Evolutionary conservation across 1,284 basidiomycete genomes (phyloP).

Genomic region (Irpex sp.): DNA sequence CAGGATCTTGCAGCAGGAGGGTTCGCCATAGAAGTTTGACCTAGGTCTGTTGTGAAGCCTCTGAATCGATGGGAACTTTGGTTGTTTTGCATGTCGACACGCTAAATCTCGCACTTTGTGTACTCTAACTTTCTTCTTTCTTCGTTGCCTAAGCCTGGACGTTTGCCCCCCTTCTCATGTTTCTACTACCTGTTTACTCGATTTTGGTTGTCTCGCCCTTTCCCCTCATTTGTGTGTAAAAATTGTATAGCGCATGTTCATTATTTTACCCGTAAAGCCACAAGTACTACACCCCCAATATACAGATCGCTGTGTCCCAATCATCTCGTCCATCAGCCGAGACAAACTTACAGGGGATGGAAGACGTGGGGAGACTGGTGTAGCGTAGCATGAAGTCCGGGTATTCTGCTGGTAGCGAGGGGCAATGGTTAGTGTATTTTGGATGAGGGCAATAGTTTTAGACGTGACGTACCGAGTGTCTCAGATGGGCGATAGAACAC

Average conservation of each 20-base stretch:
- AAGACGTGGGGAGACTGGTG: slow-evolving; percentile 41
- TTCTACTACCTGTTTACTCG: too few species aligned
- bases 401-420: background rate
- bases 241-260: background rate
- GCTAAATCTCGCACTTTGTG: background rate
- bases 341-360: slow-evolving; percentile 52
- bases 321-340: slow-evolving; percentile 37
- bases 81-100: background rate
- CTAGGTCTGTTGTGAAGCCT: background rate
- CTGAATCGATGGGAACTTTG: background rate
- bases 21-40: slow-evolving; percentile 34
- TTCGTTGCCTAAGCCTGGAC: background rate
- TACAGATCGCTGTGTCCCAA: slow-evolving; percentile 61
- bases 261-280: slow-evolving; percentile 23
- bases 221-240: too few species aligned
- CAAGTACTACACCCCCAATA: slow-evolving; percentile 17
- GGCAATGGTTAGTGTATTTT: background rate
- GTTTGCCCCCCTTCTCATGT: background rate
- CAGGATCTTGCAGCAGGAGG: slow-evolving; percentile 62
- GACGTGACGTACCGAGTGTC: slow-evolving; percentile 16
- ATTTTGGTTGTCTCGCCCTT: too few species aligned
- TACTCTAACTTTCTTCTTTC: background rate
- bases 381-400: slow-evolving; percentile 20
- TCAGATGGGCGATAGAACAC: slow-evolving; percentile 38
- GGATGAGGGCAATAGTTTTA: too few species aligned